phyloP scores from a whole-genome alignment of 352 stramenopile genomes.

The Aphanomyces stellatus region DNA sequence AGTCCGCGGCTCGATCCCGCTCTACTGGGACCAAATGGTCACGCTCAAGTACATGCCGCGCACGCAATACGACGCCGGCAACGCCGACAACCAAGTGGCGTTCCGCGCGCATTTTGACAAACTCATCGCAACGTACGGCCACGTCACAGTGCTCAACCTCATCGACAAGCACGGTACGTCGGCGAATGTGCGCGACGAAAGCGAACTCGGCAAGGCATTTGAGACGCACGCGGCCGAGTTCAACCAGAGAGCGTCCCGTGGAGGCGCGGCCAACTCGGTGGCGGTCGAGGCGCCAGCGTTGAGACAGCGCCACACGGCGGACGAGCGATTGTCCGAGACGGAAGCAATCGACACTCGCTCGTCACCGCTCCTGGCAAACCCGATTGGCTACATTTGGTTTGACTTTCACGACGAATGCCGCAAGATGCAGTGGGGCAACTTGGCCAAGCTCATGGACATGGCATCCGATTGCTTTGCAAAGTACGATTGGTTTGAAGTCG shows the following conservation, averaged over 20 bases:
- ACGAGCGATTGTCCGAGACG: slow-evolving; percentile 26
- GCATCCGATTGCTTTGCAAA: slow-evolving; percentile 56
- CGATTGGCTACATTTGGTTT: slow-evolving; percentile 90
- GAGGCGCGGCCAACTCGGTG: slow-evolving; percentile 29
- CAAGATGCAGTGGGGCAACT: slow-evolving; percentile 89
- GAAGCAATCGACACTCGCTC: slow-evolving; percentile 21
- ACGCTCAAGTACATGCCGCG: slow-evolving; percentile 91
- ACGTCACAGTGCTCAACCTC: slow-evolving; percentile 87
- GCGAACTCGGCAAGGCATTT: slow-evolving; percentile 82
- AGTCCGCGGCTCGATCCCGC: slow-evolving; percentile 91
- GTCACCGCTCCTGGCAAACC: slow-evolving; percentile 42
- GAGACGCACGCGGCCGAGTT: slow-evolving; percentile 80
- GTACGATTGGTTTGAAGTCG: slow-evolving; percentile 62
- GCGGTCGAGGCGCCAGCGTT: background rate
- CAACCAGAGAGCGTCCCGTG: slow-evolving; percentile 50
- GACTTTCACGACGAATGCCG: slow-evolving; percentile 96
- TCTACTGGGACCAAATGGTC: slow-evolving; percentile 87
- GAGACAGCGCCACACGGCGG: slow-evolving; percentile 33
- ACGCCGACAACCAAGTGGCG: slow-evolving; percentile 50
- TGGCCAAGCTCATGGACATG: slow-evolving; percentile 80
- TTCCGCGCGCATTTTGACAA: slow-evolving; percentile 62
- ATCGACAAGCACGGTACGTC: slow-evolving; percentile 83
- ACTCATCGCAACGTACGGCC: slow-evolving; percentile 59
- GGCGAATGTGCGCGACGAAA: slow-evolving; percentile 75
- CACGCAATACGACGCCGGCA: slow-evolving; percentile 55